Evolutionary conservation across 371 early-diverging fungal genomes (phyloP).

Genomic region (Mucor sp.): DNA sequence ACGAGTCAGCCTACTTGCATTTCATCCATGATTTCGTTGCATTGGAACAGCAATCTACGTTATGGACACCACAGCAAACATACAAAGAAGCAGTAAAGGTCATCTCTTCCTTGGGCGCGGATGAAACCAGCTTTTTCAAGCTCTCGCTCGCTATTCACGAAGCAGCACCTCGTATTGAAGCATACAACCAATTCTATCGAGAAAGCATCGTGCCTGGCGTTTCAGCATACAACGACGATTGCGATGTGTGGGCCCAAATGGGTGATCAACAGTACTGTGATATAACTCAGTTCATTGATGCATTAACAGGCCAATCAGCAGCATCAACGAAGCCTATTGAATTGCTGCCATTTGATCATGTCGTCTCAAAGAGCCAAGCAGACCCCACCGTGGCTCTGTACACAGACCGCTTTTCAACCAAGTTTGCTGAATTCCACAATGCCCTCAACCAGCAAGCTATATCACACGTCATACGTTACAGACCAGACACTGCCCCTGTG

Average conservation of each 20-base stretch:
- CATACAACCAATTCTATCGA: slow-evolving; percentile 78
- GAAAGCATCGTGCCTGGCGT: slow-evolving; percentile 55
- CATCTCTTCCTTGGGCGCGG: slow-evolving; percentile 6
- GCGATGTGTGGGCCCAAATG: slow-evolving; percentile 75
- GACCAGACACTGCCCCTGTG: slow-evolving; percentile 26
- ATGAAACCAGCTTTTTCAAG: slow-evolving; percentile 46
- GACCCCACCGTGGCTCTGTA: slow-evolving; percentile 48
- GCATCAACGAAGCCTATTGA: slow-evolving; percentile 21
- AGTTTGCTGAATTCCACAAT: slow-evolving; percentile 46
- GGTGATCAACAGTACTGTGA: slow-evolving; percentile 63
- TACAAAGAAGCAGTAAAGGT: slow-evolving; percentile 42
- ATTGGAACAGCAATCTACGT: slow-evolving; percentile 17
- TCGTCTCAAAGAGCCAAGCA: slow-evolving; percentile 6
- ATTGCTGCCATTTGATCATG: slow-evolving; percentile 48
- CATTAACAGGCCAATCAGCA: slow-evolving; percentile 22
- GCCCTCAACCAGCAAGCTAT: slow-evolving; percentile 35
- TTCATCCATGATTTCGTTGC: slow-evolving; percentile 53
- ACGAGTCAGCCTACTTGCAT: slow-evolving; percentile 61
- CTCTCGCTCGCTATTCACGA: slow-evolving; percentile 68
- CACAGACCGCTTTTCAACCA: slow-evolving; percentile 46
- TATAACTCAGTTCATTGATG: slow-evolving; percentile 33
- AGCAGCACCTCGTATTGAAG: slow-evolving; percentile 78
- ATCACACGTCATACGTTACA: slow-evolving; percentile 57
- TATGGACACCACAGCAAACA: slow-evolving; percentile 35
- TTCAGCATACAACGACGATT: slow-evolving; percentile 50